Base-by-base conservation (phyloP, 2,329 filamentous ascomycete genomes). In the Colletotrichum sp. region DNA sequence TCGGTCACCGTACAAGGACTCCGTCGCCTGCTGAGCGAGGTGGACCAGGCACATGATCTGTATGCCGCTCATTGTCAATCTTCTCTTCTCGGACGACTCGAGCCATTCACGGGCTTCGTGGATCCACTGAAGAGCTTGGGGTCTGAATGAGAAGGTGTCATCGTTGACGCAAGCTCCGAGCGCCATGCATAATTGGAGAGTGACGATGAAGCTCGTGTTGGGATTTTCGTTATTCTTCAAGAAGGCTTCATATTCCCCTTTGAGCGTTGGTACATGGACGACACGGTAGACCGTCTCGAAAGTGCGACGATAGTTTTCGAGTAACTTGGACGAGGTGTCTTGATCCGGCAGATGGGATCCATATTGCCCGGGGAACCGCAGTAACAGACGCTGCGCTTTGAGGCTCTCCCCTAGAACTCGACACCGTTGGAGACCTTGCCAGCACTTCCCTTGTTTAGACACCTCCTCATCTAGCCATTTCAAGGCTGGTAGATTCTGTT, bases 221-320 rank as follows among this genome's bases (percentile, higher is more conserved):
- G 78, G 32, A 3, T 77, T 64, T 59, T 78, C 68, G 2, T 78
- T 66, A 9, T 78, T 77, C 10, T 73, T 21, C 49, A 74, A 78
- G 18, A 76, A 75, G 3, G 6, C 18, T 5, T 79, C 66, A 76
- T 87, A 87, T 16, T 86, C 81, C 32, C 79, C 80, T 28, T 83
- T 78, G 66, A 88, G 87, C 1, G 81, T 85, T 3, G 86, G 86
- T 18, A 86, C 76, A 78, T 88, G 83, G 68, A 89, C 65, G 21
- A 89, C 81, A 7, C 86, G 84, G 77, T 84, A 84, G 13, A 84
- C 83, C 5, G 83, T 83, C 69, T 88, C 86, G 76, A 88, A 84
- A 26, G 84, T 83, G 71, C 87, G 80, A 44, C 89, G 78, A 80
- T 87, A 87, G 12, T 82, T 67, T 3, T 82, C 78, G 30, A 87